Percentiles rank a stretch among this genome's conserved stretches.
phyloP scores from a whole-genome alignment of 441 rosid genomes.

The Populus hybrid region DNA sequence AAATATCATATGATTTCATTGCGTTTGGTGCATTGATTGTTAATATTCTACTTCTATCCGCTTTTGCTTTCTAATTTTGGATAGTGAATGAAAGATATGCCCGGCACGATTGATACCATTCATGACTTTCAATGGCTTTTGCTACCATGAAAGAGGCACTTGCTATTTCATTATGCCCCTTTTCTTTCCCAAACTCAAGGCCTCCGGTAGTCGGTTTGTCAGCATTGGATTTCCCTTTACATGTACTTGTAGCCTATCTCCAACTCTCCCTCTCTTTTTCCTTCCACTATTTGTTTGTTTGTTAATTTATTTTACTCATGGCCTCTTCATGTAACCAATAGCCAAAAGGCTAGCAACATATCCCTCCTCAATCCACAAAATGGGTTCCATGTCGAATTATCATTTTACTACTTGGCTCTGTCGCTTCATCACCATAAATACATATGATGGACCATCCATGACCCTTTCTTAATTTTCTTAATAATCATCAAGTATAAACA shows the following conservation, averaged over 20 bases:
- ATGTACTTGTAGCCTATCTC: too few species aligned
- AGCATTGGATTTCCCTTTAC: not conserved
- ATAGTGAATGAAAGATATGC: not conserved
- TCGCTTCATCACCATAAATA: not conserved
- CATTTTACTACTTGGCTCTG: not conserved
- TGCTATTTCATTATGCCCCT: not conserved
- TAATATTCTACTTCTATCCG: too few species aligned
- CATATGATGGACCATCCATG: too few species aligned
- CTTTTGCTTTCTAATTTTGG: not conserved
- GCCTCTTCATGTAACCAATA: not conserved
- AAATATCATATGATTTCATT: too few species aligned
- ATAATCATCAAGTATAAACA: too few species aligned
- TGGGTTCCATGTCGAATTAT: not conserved
- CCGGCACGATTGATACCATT: not conserved
- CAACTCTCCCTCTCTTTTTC: too few species aligned
- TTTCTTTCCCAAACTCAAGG: not conserved
- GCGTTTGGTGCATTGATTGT: not conserved
- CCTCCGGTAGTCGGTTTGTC: not conserved
- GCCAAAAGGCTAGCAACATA: not conserved
- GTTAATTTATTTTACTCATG: not conserved
- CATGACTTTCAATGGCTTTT: slow-evolving; percentile 6
- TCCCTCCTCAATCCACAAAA: not conserved
- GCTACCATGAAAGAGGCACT: slow-evolving; percentile 15
- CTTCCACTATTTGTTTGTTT: too few species aligned
- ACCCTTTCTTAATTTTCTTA: not conserved